phyloP scores from a whole-genome alignment of 106 monocot genomes.

The Alisma plantagoaquatica region DNA sequence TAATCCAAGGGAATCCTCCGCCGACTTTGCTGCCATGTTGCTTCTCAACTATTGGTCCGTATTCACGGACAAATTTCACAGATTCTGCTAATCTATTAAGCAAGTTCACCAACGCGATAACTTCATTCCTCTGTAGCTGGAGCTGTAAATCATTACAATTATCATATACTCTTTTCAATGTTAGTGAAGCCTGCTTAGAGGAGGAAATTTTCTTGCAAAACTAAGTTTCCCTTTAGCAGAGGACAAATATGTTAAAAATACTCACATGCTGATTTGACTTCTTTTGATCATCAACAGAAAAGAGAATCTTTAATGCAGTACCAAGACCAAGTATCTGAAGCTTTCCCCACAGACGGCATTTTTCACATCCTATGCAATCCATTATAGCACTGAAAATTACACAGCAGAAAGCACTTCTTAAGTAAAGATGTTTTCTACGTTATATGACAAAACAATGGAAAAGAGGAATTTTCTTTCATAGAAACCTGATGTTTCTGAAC shows the following conservation, averaged over 20 bases:
- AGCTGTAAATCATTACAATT: too few species aligned
- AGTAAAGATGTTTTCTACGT: neutral
- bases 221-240: neutral
- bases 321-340: neutral
- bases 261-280: too few species aligned
- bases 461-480: too few species aligned
- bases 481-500: constrained; percentile 77
- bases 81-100: neutral
- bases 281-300: too few species aligned
- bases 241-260: too few species aligned
- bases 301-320: neutral
- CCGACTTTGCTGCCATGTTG: too few species aligned
- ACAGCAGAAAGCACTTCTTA: neutral
- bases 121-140: neutral
- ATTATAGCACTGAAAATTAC: neutral
- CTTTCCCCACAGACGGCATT: constrained; percentile 1
- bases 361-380: neutral
- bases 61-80: neutral
- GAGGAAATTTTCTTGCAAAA: neutral
- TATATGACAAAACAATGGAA: neutral
- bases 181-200: too few species aligned
- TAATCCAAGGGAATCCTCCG: too few species aligned
- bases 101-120: neutral
- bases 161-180: too few species aligned
- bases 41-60: too few species aligned